These are phyloP conservation scores for Cicer cuneatum DNA, from an alignment of 306 rosid species.

Conservation along the genomic window DNA sequence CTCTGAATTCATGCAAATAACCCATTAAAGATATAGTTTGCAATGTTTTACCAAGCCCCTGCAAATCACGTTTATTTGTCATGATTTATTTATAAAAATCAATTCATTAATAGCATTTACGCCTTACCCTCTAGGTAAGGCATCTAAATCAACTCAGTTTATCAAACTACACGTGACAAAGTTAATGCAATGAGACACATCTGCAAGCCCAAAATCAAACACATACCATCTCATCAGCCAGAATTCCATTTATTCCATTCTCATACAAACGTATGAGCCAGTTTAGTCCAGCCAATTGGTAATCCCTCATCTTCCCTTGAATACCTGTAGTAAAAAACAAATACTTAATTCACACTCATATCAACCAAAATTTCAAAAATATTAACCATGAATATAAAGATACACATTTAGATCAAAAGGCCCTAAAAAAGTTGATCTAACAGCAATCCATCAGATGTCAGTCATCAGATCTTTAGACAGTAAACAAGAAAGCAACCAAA, in stretches of 20 bases:
- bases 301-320: slow-evolving; percentile 98
- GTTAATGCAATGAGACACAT: slow-evolving; percentile 22
- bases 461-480: background rate
- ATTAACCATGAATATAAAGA: background rate
- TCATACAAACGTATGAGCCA: slow-evolving; percentile 96
- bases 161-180: slow-evolving; percentile 22
- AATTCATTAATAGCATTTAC: background rate
- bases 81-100: slow-evolving; percentile 6
- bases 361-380: slow-evolving; percentile 10
- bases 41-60: slow-evolving; percentile 99
- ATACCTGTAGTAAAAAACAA: slow-evolving; percentile 60
- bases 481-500: background rate
- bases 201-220: slow-evolving; percentile 29
- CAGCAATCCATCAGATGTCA: background rate
- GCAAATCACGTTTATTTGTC: slow-evolving; percentile 43
- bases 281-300: slow-evolving; percentile 95
- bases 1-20: slow-evolving; percentile 91
- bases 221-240: slow-evolving; percentile 97
- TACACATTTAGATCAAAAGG: background rate
- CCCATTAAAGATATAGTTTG: slow-evolving; percentile 96
- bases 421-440: background rate
- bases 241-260: slow-evolving; percentile 98
- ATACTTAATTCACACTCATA: slow-evolving; percentile 33
- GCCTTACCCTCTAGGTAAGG: background rate
- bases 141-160: slow-evolving; percentile 15